A percentile compares a stretch with the other conserved stretches of the same genome.
phyloP scores from a whole-genome alignment of 1,284 basidiomycete genomes.

The Papiliotrema laurentii region DNA sequence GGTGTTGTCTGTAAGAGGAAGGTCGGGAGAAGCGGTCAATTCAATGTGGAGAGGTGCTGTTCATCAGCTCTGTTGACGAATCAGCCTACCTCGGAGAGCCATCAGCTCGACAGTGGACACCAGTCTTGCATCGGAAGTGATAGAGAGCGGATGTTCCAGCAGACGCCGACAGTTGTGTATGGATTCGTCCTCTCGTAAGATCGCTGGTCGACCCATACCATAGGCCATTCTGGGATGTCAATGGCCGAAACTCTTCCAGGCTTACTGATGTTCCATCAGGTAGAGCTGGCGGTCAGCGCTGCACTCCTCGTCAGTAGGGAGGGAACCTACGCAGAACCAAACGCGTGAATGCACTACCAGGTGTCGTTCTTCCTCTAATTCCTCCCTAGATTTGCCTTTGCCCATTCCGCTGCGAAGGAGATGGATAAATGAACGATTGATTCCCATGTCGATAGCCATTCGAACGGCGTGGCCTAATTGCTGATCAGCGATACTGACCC shows the following conservation, averaged over 20 bases:
- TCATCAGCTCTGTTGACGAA: not conserved
- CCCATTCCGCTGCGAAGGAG: slow-evolving; percentile 70
- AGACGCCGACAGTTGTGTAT: slow-evolving; percentile 74
- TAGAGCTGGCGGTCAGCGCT: slow-evolving; percentile 54
- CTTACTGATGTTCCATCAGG: slow-evolving; percentile 83
- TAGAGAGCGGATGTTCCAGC: slow-evolving; percentile 79
- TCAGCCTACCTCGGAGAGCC: slow-evolving; percentile 34
- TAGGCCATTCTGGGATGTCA: slow-evolving; percentile 62
- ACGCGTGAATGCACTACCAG: slow-evolving; percentile 73
- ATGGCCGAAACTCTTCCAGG: not conserved
- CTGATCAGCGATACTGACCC: not conserved
- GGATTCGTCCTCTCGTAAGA: slow-evolving; percentile 84
- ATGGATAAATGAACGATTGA: slow-evolving; percentile 83
- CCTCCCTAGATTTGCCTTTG: slow-evolving; percentile 54
- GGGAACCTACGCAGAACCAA: slow-evolving; percentile 65
- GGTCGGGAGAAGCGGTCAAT: slow-evolving; percentile 42
- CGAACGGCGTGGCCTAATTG: slow-evolving; percentile 65
- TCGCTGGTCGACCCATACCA: slow-evolving; percentile 84
- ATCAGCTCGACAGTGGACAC: slow-evolving; percentile 66
- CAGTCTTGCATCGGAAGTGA: slow-evolving; percentile 89
- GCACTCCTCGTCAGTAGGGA: not conserved
- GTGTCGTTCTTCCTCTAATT: slow-evolving; percentile 65
- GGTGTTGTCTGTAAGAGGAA: slow-evolving; percentile 43
- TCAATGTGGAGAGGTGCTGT: slow-evolving; percentile 45
- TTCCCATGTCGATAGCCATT: slow-evolving; percentile 85